phyloP scores from a whole-genome alignment of 805 yeast species.

The Kazachstania martiniae region DNA sequence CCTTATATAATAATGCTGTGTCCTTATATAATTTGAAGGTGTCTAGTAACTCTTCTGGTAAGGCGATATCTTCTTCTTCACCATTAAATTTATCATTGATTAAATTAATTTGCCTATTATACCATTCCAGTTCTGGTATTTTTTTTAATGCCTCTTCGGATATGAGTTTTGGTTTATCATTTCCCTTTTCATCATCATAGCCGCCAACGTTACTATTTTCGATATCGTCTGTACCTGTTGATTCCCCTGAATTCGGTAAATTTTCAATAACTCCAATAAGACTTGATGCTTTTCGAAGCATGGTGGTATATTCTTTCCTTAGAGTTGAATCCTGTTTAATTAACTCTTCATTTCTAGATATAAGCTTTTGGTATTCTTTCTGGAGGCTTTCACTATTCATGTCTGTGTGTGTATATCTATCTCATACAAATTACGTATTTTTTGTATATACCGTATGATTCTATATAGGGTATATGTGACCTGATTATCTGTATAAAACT shows the following conservation, averaged over 20 bases:
- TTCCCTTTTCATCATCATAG: no score
- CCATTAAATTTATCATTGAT: slow-evolving; percentile 2
- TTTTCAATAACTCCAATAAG: slow-evolving; percentile 12
- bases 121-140: slow-evolving; percentile 21
- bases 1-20: slow-evolving; percentile 23
- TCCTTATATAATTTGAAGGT: slow-evolving; percentile 20
- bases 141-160: slow-evolving; percentile 9
- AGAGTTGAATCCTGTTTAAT: slow-evolving; percentile 22
- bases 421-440: no score
- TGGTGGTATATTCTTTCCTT: slow-evolving; percentile 23
- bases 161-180: slow-evolving; percentile 7
- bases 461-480: no score
- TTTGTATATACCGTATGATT: no score
- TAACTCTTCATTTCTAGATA: slow-evolving; percentile 24
- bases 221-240: no score
- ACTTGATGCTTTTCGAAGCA: slow-evolving; percentile 24
- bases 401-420: no score
- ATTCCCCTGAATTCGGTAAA: background rate
- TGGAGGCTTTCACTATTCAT: no score
- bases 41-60: slow-evolving; percentile 19
- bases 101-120: slow-evolving; percentile 16
- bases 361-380: slow-evolving; percentile 7
- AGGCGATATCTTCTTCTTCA: slow-evolving; percentile 6
- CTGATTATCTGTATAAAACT: no score
- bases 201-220: no score